These are phyloP conservation scores for Venturia pyrina DNA, from an alignment of 2,329 filamentous ascomycete species.

Conservation along the genomic window DNA sequence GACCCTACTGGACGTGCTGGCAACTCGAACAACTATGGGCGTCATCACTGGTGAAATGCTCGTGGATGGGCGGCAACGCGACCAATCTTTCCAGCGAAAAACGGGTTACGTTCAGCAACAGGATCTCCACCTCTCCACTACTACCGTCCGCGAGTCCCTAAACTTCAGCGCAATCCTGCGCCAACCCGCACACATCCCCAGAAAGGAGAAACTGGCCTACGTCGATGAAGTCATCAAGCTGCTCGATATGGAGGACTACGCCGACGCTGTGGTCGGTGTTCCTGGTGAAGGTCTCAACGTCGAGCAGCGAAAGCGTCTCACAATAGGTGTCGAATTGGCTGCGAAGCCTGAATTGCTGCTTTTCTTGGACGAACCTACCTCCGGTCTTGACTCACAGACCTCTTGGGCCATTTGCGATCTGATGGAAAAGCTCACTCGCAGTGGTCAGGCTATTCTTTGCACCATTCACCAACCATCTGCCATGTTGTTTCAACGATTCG, in stretches of 20 bases:
- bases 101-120: conserved; percentile 90
- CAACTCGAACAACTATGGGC: conserved; percentile 79
- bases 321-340: conserved; percentile 91
- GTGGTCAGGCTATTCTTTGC: conserved; percentile 87
- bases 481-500: conserved; percentile 87
- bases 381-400: conserved; percentile 85
- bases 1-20: conserved; percentile 76
- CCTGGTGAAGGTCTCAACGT: conserved; percentile 74
- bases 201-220: conserved; percentile 71
- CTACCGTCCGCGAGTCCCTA: conserved; percentile 80
- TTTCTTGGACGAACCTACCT: conserved; percentile 92
- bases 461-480: conserved; percentile 97
- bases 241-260: conserved; percentile 81
- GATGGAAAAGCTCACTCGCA: conserved; percentile 79
- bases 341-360: conserved; percentile 83
- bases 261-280: conserved; percentile 82
- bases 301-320: conserved; percentile 64
- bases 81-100: conserved; percentile 80
- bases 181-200: conserved; percentile 65
- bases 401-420: conserved; percentile 87
- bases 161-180: conserved; percentile 78
- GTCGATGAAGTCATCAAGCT: conserved; percentile 87
- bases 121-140: conserved; percentile 75
- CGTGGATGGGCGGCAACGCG: conserved; percentile 64
- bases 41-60: conserved; percentile 80